Percentiles rank a stretch among this genome's conserved stretches.
These are phyloP conservation scores for Camillea tinctor DNA, from an alignment of 2,329 filamentous ascomycete species.

Conservation along the genomic window DNA sequence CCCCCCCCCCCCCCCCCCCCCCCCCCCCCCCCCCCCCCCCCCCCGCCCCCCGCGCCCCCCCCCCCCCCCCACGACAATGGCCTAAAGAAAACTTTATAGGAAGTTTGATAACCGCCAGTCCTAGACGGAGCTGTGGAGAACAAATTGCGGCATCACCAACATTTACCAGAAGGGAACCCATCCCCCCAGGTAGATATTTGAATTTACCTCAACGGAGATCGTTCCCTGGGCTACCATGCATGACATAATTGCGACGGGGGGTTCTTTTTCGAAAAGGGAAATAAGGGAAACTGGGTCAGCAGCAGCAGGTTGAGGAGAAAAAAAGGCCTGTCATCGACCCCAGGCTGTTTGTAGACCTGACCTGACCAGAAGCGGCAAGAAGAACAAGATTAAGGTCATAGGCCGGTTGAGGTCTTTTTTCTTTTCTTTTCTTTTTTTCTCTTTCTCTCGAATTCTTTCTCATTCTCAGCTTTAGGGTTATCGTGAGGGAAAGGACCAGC, in stretches of 20 bases:
- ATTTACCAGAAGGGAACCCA: slow-evolving; percentile 16
- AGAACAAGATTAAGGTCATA: not conserved
- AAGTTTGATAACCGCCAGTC: slow-evolving; percentile 20
- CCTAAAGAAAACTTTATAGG: slow-evolving; percentile 18
- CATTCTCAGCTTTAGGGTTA: not conserved
- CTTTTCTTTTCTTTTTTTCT: not conserved
- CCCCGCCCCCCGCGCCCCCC: too few relatives aligned
- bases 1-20: too few relatives aligned
- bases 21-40: too few relatives aligned
- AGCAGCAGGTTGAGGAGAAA: slow-evolving; percentile 14
- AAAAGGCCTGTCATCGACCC: slow-evolving; percentile 4
- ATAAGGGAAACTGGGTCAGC: slow-evolving; percentile 17
- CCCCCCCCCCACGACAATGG: too few relatives aligned
- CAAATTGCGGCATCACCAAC: slow-evolving; percentile 19
- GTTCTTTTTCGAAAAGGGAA: slow-evolving; percentile 15
- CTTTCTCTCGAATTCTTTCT: not conserved
- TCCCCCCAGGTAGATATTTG: slow-evolving; percentile 20
- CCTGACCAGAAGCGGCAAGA: not conserved
- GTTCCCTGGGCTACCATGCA: slow-evolving; percentile 37
- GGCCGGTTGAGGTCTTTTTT: slow-evolving; percentile 6
- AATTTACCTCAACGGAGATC: slow-evolving; percentile 30
- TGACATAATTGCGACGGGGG: slow-evolving; percentile 44
- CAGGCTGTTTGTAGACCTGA: not conserved
- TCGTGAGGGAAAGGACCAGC: not conserved
- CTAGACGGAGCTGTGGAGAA: slow-evolving; percentile 24